Evolutionary conservation across 2,329 filamentous ascomycete genomes (phyloP), one percentile per base, ranked within the genome.

Genomic region (Epichloe coenophiala): DNA sequence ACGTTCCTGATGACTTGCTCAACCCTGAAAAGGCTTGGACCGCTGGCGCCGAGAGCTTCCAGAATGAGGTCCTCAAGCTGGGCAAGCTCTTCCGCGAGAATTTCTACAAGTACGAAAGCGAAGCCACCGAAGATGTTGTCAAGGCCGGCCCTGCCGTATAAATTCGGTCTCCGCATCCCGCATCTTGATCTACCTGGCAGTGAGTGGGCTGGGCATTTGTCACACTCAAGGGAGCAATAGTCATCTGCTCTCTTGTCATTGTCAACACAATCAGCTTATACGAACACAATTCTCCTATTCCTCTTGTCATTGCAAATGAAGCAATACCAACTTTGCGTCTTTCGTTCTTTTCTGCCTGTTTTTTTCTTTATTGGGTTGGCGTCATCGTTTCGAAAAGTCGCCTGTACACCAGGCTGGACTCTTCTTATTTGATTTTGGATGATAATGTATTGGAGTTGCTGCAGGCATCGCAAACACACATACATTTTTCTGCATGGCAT

Each of bases 21-120:
- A 97, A 98, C 81, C 93, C 93, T 58, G 83, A 84, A 71, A 90
- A 84, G 68, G 87, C 86, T 61, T 98, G 93, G 93, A 94, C 84
- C 40, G 83, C 83, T 39, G 85, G 88, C 45, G 74, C 77, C 48
- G 82, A 88, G 15, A 84, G 84, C 72, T 97, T 97, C 80, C 78
- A 83, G 64, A 75, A 75, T 48, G 91, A 96, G 70, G 91, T 97
- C 43, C 84, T 77, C 68, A 97, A 96, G 78, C 83, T 98, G 37
- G 93, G 84, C 61, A 75, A 72, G 56, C 80, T 97, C 56, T 98
- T 98, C 78, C 81, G 84, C 63, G 88, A 96, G 73, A 98, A 98
- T 80, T 98, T 98, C 74, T 82, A 88, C 76, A 95, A 96, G 78
- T 96, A 95, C 74, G 77, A 83, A 62, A 83, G 82, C 60, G 81